Conservation (phyloP, 345 rosid species). For the Pistacia atlantica region DNA sequence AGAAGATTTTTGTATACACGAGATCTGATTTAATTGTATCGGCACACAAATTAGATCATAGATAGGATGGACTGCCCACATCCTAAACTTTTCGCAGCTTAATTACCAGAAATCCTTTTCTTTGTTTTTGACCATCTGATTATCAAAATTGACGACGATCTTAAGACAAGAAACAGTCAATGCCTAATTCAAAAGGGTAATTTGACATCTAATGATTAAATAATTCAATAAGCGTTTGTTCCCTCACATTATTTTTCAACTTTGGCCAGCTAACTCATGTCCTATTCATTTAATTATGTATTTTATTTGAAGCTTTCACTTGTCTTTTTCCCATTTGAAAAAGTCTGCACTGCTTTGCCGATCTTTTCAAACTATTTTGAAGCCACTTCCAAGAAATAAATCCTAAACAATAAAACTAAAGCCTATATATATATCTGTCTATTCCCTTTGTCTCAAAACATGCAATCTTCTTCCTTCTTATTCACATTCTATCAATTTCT, state of each 20-base stretch:
- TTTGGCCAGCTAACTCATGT: background rate
- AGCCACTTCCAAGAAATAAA: constrained; percentile 23
- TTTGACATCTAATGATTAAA: background rate
- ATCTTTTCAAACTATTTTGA: background rate
- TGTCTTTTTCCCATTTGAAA: background rate
- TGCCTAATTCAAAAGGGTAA: background rate
- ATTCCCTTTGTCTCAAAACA: background rate
- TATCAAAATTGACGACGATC: background rate
- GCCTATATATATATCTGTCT: too few relatives aligned
- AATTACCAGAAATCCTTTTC: background rate
- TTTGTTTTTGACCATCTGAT: background rate
- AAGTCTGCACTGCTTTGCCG: background rate
- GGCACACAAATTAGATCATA: too few relatives aligned
- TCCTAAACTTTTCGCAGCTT: too few relatives aligned
- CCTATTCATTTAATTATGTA: background rate
- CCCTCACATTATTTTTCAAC: background rate
- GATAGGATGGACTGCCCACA: too few relatives aligned
- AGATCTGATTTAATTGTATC: too few relatives aligned
- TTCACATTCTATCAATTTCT: too few relatives aligned
- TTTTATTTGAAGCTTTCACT: background rate
- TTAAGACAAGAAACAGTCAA: background rate
- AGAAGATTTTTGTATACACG: too few relatives aligned
- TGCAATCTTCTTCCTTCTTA: background rate
- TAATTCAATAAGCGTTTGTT: background rate
- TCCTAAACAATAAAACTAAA: background rate